Base-by-base conservation (phyloP, 768 basidiomycete genomes). In the Mycena crocata region DNA sequence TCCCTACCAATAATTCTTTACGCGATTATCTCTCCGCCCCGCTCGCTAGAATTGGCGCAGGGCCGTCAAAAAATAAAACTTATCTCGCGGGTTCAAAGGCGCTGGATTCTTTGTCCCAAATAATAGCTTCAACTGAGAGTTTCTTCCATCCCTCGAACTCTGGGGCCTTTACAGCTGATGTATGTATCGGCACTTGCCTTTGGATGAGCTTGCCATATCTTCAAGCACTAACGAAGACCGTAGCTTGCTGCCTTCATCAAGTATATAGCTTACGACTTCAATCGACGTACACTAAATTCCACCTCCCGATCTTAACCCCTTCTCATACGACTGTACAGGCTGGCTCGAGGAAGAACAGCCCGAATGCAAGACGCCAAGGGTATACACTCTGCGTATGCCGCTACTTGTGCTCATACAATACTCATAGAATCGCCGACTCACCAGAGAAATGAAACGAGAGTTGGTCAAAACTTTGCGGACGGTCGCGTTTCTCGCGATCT, bases 121-220 rank as follows among this genome's bases (percentile, higher is more conserved):
- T 97, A 66, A 89, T 97, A 70, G 93, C 92, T 9, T 94, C 93
- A 7, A 92, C 90, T 30, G 95, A 97, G 77, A 90, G 90, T 61
- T 95, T 95, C 80, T 97, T 96, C 80, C 95, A 96, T 75, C 95
- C 95, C 0, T 90, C 90, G 13, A 95, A 94, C 73, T 93, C 93
- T 2, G 94, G 94, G 12, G 82, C 86, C 14, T 95, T 93, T 91
- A 93, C 93, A 5, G 79, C 84, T 56, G 90, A 92, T 81, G 90
- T 91, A 78, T 64, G 86, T 78, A 64, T n/a, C 45, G 24, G 31
- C 40, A 13, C 35, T 42, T 4, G 40, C 37, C 48, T 30, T 48
- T 6, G 37, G 40, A 35, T 23, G 42, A 13, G 10, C 23, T 19
- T 40, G 39, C 24, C 46, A 26, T 30, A 50, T 44, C 44, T 62